A percentile compares a stretch with the other conserved stretches of the same genome.
These are phyloP conservation scores for Kwoniella botswanensis DNA, from an alignment of 768 basidiomycete species.

Conservation along the genomic window DNA sequence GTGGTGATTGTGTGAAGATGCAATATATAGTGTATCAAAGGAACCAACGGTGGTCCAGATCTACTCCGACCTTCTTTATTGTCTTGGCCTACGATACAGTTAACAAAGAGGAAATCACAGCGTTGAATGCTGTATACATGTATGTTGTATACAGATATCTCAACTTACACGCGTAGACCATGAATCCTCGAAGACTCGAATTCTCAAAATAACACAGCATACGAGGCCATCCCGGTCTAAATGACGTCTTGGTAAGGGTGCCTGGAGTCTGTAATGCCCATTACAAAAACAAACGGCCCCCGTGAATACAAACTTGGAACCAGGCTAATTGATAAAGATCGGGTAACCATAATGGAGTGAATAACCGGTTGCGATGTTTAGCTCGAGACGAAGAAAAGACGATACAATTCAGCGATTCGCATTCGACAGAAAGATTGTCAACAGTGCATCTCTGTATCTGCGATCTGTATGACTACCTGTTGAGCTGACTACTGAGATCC, in stretches of 20 bases:
- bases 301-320: neutral
- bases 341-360: neutral
- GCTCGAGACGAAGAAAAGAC: neutral
- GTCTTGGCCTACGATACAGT: neutral
- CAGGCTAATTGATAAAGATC: neutral
- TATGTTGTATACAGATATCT: neutral
- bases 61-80: neutral
- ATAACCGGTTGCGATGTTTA: neutral
- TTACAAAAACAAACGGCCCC: neutral
- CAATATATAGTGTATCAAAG: neutral
- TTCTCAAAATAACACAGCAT: neutral
- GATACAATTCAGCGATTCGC: neutral
- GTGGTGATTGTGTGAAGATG: neutral
- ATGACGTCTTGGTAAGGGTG: neutral
- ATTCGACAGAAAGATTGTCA: neutral
- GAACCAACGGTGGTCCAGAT: neutral
- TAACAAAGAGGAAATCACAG: neutral
- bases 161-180: conserved; percentile 3
- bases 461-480: neutral
- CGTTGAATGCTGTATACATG: neutral
- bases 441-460: neutral
- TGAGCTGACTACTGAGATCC: neutral
- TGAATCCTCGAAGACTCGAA: neutral
- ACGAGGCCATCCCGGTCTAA: neutral
- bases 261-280: neutral